Percentiles rank a stretch among this genome's conserved stretches.
Conservation (phyloP, 495 filamentous ascomycete species). For the Aspergillus incahuasiensis region DNA sequence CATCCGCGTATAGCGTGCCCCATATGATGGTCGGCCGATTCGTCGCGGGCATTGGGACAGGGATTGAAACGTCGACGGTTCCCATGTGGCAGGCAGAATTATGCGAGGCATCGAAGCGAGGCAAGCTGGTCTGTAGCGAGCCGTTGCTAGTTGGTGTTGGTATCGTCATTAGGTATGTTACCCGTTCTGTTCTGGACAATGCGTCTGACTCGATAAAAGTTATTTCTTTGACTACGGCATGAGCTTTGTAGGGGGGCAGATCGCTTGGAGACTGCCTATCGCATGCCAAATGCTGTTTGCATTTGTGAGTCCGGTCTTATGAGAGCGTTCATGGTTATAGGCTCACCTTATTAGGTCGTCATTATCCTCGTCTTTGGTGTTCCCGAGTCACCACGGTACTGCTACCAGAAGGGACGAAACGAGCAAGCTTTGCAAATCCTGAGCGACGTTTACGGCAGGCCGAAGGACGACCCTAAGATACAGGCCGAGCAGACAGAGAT, state of each 20-base stretch:
- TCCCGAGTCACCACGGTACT: conserved; percentile 43
- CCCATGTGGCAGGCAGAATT: conserved; percentile 50
- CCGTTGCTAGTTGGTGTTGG: conserved; percentile 39
- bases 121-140: conserved; percentile 42
- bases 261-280: conserved; percentile 47
- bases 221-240: conserved; percentile 51
- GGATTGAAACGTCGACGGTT: conserved; percentile 44
- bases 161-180: conserved; percentile 33
- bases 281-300: conserved; percentile 44
- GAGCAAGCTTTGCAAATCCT: conserved; percentile 50
- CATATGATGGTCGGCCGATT: conserved; percentile 48
- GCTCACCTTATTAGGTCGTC: conserved; percentile 15
- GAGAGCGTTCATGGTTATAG: neutral
- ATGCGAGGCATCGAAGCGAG: conserved; percentile 38
- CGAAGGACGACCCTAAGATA: conserved; percentile 39
- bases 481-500: conserved; percentile 44
- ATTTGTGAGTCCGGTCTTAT: conserved; percentile 9
- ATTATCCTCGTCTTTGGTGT: conserved; percentile 37
- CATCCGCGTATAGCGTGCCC: conserved; percentile 35
- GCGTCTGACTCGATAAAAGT: conserved; percentile 3
- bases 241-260: conserved; percentile 32
- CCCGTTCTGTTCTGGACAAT: neutral
- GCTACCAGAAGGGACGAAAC: conserved; percentile 40
- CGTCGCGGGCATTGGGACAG: conserved; percentile 49
- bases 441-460: conserved; percentile 44